A percentile compares a stretch with the other conserved stretches of the same genome.
Conservation (phyloP, 2,329 filamentous ascomycete genomes). For the Diplocarpon mali region DNA sequence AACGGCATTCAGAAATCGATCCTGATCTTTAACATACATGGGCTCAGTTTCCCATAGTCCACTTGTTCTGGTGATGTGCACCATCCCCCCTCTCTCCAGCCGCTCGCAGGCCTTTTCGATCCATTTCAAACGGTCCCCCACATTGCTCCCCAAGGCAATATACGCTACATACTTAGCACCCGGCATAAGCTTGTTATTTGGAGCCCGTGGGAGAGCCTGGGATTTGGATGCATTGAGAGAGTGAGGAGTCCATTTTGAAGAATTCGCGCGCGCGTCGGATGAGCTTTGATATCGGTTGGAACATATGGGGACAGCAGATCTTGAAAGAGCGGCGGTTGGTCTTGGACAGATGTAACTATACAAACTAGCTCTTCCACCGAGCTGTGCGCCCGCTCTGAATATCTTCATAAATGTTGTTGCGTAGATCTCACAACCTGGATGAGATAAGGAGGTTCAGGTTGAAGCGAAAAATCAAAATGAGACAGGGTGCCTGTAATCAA, state of each 20-base stretch:
- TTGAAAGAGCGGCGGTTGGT: not conserved
- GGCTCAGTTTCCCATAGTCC: conserved; percentile 88
- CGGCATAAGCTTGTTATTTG: not conserved
- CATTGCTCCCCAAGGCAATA: conserved; percentile 84
- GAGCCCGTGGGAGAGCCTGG: not conserved
- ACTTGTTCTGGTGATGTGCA: conserved; percentile 70
- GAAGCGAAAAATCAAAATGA: no score
- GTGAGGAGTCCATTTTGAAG: conserved; percentile 16
- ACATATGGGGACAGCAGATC: not conserved
- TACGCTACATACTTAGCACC: conserved; percentile 41
- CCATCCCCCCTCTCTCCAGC: conserved; percentile 62
- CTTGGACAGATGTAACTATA: not conserved
- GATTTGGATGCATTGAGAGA: conserved; percentile 1
- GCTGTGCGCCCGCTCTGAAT: not conserved
- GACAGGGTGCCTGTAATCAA: no score
- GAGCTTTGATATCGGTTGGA: conserved; percentile 5
- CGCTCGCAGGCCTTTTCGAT: conserved; percentile 75
- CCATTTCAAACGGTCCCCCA: conserved; percentile 73
- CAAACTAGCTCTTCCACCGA: not conserved
- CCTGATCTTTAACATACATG: conserved; percentile 92
- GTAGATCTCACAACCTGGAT: not conserved
- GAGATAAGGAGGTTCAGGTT: no score
- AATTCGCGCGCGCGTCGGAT: not conserved
- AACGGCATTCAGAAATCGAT: conserved; percentile 80
- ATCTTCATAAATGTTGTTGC: conserved; percentile 10